phyloP scores from a whole-genome alignment of 257 asterid genomes.

The Scutellaria minor region DNA sequence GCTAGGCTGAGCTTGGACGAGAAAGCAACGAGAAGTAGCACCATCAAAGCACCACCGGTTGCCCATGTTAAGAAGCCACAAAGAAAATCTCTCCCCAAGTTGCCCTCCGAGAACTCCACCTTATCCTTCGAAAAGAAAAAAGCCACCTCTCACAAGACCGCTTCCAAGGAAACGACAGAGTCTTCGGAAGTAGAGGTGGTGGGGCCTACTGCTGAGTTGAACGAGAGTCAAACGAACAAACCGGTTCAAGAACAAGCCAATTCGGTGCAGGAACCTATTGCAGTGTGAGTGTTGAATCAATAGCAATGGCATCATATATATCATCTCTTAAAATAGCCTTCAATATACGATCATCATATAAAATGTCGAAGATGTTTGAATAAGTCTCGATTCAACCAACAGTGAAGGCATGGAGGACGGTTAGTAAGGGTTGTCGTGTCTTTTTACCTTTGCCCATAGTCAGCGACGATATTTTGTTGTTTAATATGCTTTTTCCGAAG shows the following conservation, averaged over 20 bases:
- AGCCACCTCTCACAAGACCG: constrained; percentile 44
- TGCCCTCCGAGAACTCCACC: constrained; percentile 72
- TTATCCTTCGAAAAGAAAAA: constrained; percentile 60
- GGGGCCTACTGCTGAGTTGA: constrained; percentile 27
- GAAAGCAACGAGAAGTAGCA: constrained; percentile 51
- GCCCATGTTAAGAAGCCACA: constrained; percentile 64
- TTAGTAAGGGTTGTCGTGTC: constrained; percentile 43
- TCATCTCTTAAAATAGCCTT: constrained; percentile 31
- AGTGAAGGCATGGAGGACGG: constrained; percentile 40
- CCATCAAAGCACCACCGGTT: constrained; percentile 52
- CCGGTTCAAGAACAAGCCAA: constrained; percentile 39
- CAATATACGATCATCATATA: constrained; percentile 36
- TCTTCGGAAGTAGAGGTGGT: constrained; percentile 26
- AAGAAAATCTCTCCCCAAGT: constrained; percentile 79
- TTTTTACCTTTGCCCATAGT: constrained; percentile 48
- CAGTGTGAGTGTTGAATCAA: constrained; percentile 42
- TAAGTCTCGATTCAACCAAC: constrained; percentile 44
- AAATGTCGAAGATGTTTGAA: constrained; percentile 41
- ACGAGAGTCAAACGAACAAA: constrained; percentile 35
- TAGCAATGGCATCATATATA: constrained; percentile 32
- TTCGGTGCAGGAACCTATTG: constrained; percentile 37
- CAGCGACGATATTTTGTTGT: constrained; percentile 45
- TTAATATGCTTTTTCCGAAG: constrained; percentile 39
- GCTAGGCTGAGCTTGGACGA: constrained; percentile 78
- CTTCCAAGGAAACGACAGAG: constrained; percentile 50